Conservation (phyloP, 345 rosid genomes). For the Syzygium aqueum region DNA sequence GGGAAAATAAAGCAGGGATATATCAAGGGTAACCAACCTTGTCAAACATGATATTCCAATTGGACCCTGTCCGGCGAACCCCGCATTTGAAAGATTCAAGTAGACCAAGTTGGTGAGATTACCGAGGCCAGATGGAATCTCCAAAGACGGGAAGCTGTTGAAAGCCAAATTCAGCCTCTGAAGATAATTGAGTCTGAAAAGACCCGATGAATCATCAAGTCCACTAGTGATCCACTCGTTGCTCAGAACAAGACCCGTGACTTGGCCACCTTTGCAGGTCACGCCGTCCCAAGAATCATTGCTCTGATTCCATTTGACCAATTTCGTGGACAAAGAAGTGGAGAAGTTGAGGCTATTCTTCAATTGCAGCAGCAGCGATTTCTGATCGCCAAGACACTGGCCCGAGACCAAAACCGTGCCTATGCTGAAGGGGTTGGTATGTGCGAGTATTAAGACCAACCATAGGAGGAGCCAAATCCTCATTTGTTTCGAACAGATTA, state of each 20-base stretch:
- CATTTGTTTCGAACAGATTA: neutral
- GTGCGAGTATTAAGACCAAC: neutral
- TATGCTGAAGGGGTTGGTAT: neutral
- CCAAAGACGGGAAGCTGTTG: slow-evolving; percentile 11
- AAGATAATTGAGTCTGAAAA: slow-evolving; percentile 24
- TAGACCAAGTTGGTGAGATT: slow-evolving; percentile 15
- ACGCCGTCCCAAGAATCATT: slow-evolving; percentile 32
- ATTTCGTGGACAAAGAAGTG: neutral
- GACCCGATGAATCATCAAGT: slow-evolving; percentile 9
- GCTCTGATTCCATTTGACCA: slow-evolving; percentile 19
- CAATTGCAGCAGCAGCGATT: slow-evolving; percentile 14
- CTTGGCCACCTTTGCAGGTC: slow-evolving; percentile 16
- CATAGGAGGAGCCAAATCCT: slow-evolving; percentile 1
- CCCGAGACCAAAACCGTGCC: slow-evolving; percentile 6
- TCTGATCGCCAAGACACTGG: slow-evolving; percentile 22
- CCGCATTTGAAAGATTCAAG: slow-evolving; percentile 32
- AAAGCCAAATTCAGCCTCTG: slow-evolving; percentile 26
- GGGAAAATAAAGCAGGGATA: neutral
- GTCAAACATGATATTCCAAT: slow-evolving; percentile 8
- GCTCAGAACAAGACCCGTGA: slow-evolving; percentile 30
- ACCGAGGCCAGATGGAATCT: slow-evolving; percentile 15
- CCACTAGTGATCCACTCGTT: slow-evolving; percentile 11
- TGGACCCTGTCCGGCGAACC: slow-evolving; percentile 27
- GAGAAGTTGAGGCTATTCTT: slow-evolving; percentile 9
- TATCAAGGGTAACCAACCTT: slow-evolving; percentile 21